These are phyloP conservation scores for Bipolaris victoriae DNA, from an alignment of 2,329 filamentous ascomycete genomes.

Conservation along the genomic window DNA sequence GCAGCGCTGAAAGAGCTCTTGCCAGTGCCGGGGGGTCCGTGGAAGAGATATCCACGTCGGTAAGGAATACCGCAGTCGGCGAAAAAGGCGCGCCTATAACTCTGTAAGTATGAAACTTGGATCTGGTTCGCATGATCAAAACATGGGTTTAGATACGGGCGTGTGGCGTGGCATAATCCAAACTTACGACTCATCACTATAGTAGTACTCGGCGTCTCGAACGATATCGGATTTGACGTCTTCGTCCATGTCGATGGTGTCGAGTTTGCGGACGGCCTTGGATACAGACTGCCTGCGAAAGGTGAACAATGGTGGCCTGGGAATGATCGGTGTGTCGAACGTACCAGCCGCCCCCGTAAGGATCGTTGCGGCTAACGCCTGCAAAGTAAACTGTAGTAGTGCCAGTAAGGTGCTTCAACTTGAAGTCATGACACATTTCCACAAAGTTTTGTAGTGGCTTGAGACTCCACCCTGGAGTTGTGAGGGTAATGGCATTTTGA, in stretches of 20 bases:
- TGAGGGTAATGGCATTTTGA: constrained; percentile 28
- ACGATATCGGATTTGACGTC: constrained; percentile 37
- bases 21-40: constrained; percentile 50
- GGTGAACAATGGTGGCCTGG: neutral
- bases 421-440: constrained; percentile 31
- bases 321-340: neutral
- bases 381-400: constrained; percentile 38
- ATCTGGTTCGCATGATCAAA: neutral
- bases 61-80: constrained; percentile 44
- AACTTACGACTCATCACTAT: constrained; percentile 34
- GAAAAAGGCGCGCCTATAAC: constrained; percentile 36
- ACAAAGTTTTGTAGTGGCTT: constrained; percentile 32
- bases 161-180: neutral
- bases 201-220: constrained; percentile 47
- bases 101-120: neutral
- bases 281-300: constrained; percentile 23
- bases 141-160: neutral
- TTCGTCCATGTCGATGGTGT: constrained; percentile 44
- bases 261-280: constrained; percentile 36
- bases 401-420: constrained; percentile 26
- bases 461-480: constrained; percentile 38
- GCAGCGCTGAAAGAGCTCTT: constrained; percentile 51
- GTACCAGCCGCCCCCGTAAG: constrained; percentile 21
- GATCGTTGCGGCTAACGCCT: constrained; percentile 13
- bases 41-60: constrained; percentile 49